These are phyloP conservation scores for Whalleya microplaca DNA, from an alignment of 2,329 filamentous ascomycete genomes.

Conservation along the genomic window DNA sequence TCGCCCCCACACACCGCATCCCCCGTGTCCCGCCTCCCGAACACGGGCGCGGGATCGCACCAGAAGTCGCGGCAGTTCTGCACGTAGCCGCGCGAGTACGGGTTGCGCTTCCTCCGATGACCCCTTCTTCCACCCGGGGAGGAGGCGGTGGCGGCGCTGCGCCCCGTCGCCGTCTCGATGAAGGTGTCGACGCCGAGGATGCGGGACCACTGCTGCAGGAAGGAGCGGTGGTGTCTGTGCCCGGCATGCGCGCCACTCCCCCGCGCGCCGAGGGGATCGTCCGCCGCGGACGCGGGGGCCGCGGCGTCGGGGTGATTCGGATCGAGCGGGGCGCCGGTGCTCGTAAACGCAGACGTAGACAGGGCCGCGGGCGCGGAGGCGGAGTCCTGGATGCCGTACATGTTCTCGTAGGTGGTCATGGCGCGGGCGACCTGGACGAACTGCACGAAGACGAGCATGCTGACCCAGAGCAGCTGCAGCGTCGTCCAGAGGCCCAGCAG, in stretches of 20 bases:
- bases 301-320: constrained; percentile 65
- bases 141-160: constrained; percentile 62
- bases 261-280: constrained; percentile 43
- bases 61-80: constrained; percentile 96
- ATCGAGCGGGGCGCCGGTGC: constrained; percentile 74
- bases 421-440: constrained; percentile 89
- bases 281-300: constrained; percentile 47
- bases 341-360: constrained; percentile 78
- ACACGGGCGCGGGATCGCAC: constrained; percentile 85
- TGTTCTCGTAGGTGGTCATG: constrained; percentile 96
- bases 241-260: constrained; percentile 45
- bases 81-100: constrained; percentile 81
- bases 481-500: constrained; percentile 78
- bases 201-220: constrained; percentile 79
- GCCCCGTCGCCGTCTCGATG: constrained; percentile 86
- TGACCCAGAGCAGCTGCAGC: constrained; percentile 90
- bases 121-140: constrained; percentile 39
- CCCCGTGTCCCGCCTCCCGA: constrained; percentile 74
- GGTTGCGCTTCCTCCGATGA: constrained; percentile 69
- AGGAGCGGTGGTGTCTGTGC: constrained; percentile 64
- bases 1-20: constrained; percentile 77
- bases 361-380: constrained; percentile 57
- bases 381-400: constrained; percentile 78
- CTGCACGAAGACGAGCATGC: constrained; percentile 96
- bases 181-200: constrained; percentile 92